Percentiles rank a stretch among this genome's conserved stretches.
These are phyloP conservation scores for Zizania latifolia DNA, from an alignment of 176 grass and related monocot genomes.

Conservation along the genomic window DNA sequence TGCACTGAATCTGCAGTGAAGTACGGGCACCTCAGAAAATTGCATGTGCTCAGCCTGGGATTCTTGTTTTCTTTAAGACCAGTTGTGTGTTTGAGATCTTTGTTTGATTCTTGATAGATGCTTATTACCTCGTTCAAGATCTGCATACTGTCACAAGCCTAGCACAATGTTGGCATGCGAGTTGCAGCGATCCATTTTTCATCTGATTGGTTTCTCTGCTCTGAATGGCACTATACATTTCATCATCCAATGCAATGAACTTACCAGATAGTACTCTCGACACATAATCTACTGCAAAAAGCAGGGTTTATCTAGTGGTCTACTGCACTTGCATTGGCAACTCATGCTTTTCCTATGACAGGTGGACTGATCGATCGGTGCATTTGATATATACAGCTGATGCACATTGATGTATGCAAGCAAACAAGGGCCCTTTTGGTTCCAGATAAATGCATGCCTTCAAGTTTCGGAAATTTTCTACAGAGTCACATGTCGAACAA, in stretches of 20 bases:
- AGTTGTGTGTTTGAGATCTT: background rate
- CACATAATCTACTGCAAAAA: background rate
- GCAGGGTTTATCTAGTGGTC: background rate
- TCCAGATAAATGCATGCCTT: background rate
- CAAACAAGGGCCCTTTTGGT: background rate
- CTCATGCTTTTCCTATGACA: background rate
- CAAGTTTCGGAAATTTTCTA: background rate
- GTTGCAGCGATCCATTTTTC: background rate
- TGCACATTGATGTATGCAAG: background rate
- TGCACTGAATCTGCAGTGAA: constrained; percentile 1
- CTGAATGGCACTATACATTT: background rate
- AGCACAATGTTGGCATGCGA: background rate
- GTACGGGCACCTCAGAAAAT: background rate
- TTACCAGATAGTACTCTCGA: background rate
- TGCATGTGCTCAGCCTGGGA: background rate
- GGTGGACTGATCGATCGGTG: background rate
- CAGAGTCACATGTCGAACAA: no score
- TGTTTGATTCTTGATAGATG: background rate
- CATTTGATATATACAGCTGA: background rate
- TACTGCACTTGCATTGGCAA: background rate
- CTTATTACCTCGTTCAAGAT: background rate
- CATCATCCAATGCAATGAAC: background rate
- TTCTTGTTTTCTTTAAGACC: background rate
- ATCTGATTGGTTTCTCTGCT: background rate
- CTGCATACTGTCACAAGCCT: background rate